phyloP scores from a whole-genome alignment of 306 rosid genomes.

The Sicyos edulis region DNA sequence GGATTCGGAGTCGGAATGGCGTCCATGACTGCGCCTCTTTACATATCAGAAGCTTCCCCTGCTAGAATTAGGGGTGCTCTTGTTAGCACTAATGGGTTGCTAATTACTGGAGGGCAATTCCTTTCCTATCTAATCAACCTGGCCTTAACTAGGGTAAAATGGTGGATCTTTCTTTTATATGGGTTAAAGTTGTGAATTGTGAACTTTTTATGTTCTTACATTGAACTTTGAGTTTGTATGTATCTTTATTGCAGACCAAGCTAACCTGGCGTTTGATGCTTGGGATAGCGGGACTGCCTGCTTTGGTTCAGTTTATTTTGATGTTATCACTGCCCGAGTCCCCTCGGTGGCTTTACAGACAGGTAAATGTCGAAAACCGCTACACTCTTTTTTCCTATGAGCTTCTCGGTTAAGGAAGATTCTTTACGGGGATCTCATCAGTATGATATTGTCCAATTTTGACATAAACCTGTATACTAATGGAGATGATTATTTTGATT shows the following conservation, averaged over 20 bases:
- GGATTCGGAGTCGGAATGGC: conserved; percentile 94
- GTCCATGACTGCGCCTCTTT: conserved; percentile 81
- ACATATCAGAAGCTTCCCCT: conserved; percentile 86
- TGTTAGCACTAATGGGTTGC: conserved; percentile 59
- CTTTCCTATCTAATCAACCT: conserved; percentile 70
- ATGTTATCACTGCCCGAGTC: conserved; percentile 81
- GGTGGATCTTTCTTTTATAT: not conserved
- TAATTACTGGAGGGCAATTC: conserved; percentile 77
- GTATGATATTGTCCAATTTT: no score
- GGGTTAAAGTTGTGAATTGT: no score
- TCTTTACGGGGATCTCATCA: no score
- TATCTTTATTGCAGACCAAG: conserved; percentile 34
- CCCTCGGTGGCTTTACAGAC: conserved; percentile 77
- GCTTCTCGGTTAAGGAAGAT: no score
- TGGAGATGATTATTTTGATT: no score
- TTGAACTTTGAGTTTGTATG: not conserved
- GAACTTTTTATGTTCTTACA: not conserved
- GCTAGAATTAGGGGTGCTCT: conserved; percentile 79
- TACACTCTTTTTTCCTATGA: no score
- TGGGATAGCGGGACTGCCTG: conserved; percentile 70
- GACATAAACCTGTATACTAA: no score
- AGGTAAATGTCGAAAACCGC: conserved; percentile 29
- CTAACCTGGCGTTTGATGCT: conserved; percentile 94
- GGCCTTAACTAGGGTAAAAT: conserved; percentile 58
- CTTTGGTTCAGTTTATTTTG: conserved; percentile 52